Percentiles rank a stretch among this genome's conserved stretches.
Conservation (phyloP, 176 grass and related monocot genomes). For the Triticum dicoccoides region DNA sequence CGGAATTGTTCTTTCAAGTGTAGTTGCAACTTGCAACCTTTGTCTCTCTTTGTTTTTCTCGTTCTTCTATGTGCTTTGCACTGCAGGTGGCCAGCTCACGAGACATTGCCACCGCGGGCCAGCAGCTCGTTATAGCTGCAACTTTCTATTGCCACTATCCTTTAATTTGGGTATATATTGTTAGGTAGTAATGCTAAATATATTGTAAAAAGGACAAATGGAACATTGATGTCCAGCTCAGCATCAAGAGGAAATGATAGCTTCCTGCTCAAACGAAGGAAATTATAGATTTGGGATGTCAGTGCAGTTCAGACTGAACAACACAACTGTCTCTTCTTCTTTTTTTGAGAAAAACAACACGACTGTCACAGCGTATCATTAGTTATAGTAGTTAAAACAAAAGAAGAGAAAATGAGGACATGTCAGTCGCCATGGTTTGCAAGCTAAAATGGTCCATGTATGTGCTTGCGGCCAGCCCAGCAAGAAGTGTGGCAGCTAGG, state of each 20-base stretch:
- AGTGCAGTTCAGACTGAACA: too few relatives aligned
- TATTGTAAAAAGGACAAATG: not conserved
- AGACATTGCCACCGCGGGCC: not conserved
- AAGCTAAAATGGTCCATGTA: too few relatives aligned
- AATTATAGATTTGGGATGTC: not conserved
- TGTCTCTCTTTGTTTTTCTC: not conserved
- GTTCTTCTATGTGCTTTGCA: not conserved
- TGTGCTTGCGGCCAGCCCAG: too few relatives aligned
- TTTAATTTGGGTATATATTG: not conserved
- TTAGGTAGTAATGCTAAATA: not conserved
- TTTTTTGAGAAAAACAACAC: too few relatives aligned
- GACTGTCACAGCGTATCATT: too few relatives aligned
- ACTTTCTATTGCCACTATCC: not conserved
- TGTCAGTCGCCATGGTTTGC: too few relatives aligned
- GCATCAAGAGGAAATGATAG: not conserved
- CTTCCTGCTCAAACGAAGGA: not conserved
- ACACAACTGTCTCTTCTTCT: too few relatives aligned
- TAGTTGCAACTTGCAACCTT: not conserved
- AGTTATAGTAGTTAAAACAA: too few relatives aligned
- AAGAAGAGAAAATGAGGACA: too few relatives aligned
- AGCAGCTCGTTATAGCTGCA: not conserved
- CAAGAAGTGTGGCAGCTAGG: too few relatives aligned
- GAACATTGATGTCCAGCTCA: not conserved
- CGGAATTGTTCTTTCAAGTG: not conserved
- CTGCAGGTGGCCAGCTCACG: conserved; percentile 15